Evolutionary conservation across 2,329 filamentous ascomycete species (phyloP), one percentile per base, ranked within the genome.

Genomic region (Fusarium sp.): DNA sequence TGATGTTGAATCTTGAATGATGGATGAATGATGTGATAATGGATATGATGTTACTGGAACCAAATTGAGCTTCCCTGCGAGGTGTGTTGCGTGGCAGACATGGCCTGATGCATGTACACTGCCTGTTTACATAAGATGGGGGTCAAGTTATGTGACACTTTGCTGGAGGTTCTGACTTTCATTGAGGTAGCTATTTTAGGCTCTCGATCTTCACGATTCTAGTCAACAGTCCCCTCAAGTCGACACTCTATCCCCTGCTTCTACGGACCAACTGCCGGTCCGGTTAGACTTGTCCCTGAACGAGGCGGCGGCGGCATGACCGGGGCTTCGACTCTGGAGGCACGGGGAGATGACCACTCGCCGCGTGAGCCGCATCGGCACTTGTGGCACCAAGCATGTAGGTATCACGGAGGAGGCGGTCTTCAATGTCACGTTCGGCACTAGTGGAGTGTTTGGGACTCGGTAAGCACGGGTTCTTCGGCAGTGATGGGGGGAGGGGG

Each of bases 341-440:
- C 35, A n/a, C 43, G 57, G 34, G 32, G 35, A 18, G 25, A 62
- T 35, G 18, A 56, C 35, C 35, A 54, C 45, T 11, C 43, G 35
- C 25, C 57, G 57, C 50, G 43, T 66, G 69, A 66, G 69, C 70
- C 70, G 57, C 66, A 69, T 60, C 64, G 50, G 68, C 41, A 56
- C 57, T 67, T 58, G 45, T 45, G 60, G 48, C 30, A 64, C 57
- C 43, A 71, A 43, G 9, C 48, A 27, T 52, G 48, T 30, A 52
- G 48, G 32, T 43, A 50, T 35, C 14, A 50, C 68, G 56, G 20
- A 52, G 60, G 43, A 52, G 60, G 43, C 20, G 34, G 34, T 14
- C 34, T 25, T 39, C 60, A 52, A 45, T 61, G 58, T 61, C 39
- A 63, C 60, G 32, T 37, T 37, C 37, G 20, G 43, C 13, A 30